Evolutionary conservation across 257 asterid genomes (phyloP), one percentile per base, ranked within the genome.

Genomic region (Rauvolfia tetraphylla): DNA sequence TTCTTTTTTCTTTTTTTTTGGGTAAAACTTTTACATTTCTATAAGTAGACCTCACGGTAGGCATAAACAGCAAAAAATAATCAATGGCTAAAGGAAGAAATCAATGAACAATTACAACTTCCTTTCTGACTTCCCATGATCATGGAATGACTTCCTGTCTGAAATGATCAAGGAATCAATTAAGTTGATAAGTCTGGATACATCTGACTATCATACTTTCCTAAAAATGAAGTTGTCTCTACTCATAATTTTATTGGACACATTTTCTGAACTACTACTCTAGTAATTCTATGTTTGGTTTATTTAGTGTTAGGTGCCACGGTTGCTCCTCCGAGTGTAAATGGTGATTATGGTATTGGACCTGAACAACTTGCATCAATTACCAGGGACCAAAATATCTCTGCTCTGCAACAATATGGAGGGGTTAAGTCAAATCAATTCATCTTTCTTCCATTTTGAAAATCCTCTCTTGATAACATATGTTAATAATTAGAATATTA

Each of bases 371-470:
- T 94, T 79, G 87, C 83, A 81, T 83, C 97, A 31, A 84, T 94
- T 85, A 87, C 89, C 78, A 85, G 95, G 84, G 97, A 90, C 31
- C 92, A 87, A 34, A 87, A 94, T 74, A 49, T 79, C 70, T 73
- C 87, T 80, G 95, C 92, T 78, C 84, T 94, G 65, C 86, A 92
- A 75, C 92, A 92, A 85, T 88, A 88, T 74, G 96, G 92, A 81
- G 98, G 96, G 91, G 98, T 84, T n/a, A 87, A 83, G 91, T 76
- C 83, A 77, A 46, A 69, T 68, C 63, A 79, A 71, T 70, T 51
- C 29, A 42, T 53, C 11, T 46, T 63, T 49, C 31, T 33, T 56
- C 20, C 46, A 3, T 41, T 17, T 2, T 42, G 31, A 71, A 42
- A 31, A 44, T 46, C 12, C 29, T 66, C 29, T 57, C 39, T 29